Evolutionary conservation across 768 basidiomycete species (phyloP), one percentile per base, ranked within the genome.

Genomic region (Trichaptum fuscoviolaceum): DNA sequence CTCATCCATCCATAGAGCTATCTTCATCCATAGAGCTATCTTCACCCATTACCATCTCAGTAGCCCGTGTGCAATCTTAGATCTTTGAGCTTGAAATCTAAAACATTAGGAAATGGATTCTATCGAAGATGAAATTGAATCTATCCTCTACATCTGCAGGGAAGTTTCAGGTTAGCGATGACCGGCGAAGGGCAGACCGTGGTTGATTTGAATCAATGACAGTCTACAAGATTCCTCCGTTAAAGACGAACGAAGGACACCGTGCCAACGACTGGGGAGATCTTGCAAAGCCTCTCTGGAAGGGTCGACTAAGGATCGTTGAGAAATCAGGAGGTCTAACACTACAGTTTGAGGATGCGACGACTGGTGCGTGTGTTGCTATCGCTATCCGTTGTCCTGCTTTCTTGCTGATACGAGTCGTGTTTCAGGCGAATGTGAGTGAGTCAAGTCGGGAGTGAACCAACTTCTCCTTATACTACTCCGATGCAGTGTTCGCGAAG

Each of bases 241-340:
- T 95, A 72, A 93, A 86, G 73, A 84, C 83, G 52, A 91, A 94
- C 72, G 92, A 95, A 73, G 95, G 95, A 9, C 91, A 96, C 78
- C 89, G 93, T 64, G 95, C 95, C 12, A 89, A 88, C 65, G 92
- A 95, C 70, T 98, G 95, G 95, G 93, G 95, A 18, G 91, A 95
- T 76, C 84, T 96, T 57, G 84, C 84, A 20, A 73, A 83, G 65
- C 93, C 93, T 4, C 77, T 98, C 25, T 98, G 95, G 95, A 96
- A 96, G 74, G 95, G 95, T 20, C 84, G 95, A 58, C 78, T 98
- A 69, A 85, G 94, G 67, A 89, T 97, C 67, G 79, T 93, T 26
- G 94, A 97, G 77, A 88, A 85, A 70, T 88, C 87, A 0, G 78
- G 82, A 26, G 83, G 84, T 8, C 92, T 87, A 64, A 79, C 83